phyloP scores from a whole-genome alignment of 2,329 filamentous ascomycete genomes.

The Truncatella angustata region DNA sequence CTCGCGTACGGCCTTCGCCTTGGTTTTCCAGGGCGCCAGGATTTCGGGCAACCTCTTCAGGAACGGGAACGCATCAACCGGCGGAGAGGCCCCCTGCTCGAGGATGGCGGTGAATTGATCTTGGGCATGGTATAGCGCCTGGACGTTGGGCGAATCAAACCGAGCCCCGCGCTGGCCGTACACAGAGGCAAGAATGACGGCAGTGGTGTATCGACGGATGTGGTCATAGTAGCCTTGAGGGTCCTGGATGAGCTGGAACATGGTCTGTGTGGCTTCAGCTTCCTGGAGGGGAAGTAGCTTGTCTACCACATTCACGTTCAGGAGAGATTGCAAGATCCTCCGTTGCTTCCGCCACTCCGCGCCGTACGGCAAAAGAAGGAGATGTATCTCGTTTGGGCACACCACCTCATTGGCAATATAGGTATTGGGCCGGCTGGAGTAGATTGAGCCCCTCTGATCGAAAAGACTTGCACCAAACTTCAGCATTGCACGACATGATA shows the following conservation, averaged over 20 bases:
- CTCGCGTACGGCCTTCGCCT: background rate
- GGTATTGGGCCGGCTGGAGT: slow-evolving; percentile 10
- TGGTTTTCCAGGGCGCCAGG: slow-evolving; percentile 10
- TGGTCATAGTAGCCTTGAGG: slow-evolving; percentile 4
- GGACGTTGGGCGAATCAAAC: background rate
- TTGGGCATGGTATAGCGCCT: slow-evolving; percentile 11
- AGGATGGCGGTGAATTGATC: slow-evolving; percentile 11
- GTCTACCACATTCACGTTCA: background rate
- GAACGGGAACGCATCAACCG: slow-evolving; percentile 13
- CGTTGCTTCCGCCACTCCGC: slow-evolving; percentile 9
- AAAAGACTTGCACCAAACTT: slow-evolving; percentile 4
- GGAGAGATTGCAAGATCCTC: slow-evolving; percentile 2
- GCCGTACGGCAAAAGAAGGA: slow-evolving; percentile 7
- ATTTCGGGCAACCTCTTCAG: slow-evolving; percentile 11
- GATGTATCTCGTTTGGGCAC: background rate
- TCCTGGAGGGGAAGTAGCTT: slow-evolving; percentile 7
- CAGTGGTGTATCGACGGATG: slow-evolving; percentile 9
- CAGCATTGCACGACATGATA: background rate
- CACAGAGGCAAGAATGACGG: slow-evolving; percentile 8
- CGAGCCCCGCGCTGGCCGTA: slow-evolving; percentile 9
- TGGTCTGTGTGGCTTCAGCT: slow-evolving; percentile 7
- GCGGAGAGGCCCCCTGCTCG: slow-evolving; percentile 10
- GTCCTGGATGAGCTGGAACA: slow-evolving; percentile 6
- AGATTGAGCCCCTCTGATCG: slow-evolving; percentile 11
- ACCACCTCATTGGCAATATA: slow-evolving; percentile 9